These are phyloP conservation scores for Cryptosporidium muris DNA, from an alignment of 169 alveolate genomes.

Conservation along the genomic window DNA sequence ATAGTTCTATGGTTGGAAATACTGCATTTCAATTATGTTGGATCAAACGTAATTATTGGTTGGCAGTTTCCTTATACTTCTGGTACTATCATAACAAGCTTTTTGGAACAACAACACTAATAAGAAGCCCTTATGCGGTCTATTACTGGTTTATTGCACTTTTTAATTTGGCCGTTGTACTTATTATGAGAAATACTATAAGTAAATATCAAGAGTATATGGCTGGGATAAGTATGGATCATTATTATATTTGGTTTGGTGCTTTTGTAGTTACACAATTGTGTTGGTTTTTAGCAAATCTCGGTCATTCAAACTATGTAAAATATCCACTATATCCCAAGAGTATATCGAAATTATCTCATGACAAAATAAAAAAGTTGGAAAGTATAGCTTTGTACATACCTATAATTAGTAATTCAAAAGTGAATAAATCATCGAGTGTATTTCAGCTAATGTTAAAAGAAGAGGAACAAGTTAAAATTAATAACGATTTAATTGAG, in stretches of 20 bases:
- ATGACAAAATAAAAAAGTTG: conserved; percentile 22
- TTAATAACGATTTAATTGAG: conserved; percentile 47
- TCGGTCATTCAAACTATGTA: conserved; percentile 40
- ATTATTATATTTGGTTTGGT: conserved; percentile 33
- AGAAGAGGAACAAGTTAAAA: conserved; percentile 51
- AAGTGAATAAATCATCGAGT: conserved; percentile 22
- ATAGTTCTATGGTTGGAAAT: conserved; percentile 67
- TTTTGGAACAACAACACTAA: conserved; percentile 73
- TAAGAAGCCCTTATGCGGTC: conserved; percentile 77
- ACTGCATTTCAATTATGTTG: conserved; percentile 67
- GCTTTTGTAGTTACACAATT: conserved; percentile 29
- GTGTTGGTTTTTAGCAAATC: conserved; percentile 47
- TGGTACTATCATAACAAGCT: conserved; percentile 75
- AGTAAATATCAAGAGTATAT: conserved; percentile 33
- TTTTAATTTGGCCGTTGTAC: conserved; percentile 71
- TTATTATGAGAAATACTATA: conserved; percentile 49
- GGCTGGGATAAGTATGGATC: conserved; percentile 14
- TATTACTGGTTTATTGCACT: conserved; percentile 79
- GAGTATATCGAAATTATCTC: conserved; percentile 21
- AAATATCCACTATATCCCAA: conserved; percentile 56
- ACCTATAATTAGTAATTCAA: conserved; percentile 28
- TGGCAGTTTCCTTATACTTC: conserved; percentile 52
- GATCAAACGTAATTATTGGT: conserved; percentile 63
- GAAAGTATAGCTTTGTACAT: conserved; percentile 36
- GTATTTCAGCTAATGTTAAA: conserved; percentile 47